Percentiles rank a stretch among this genome's conserved stretches.
Conservation (phyloP, 192 early-diverging fungal genomes). For the Mycoemilia scoparia region DNA sequence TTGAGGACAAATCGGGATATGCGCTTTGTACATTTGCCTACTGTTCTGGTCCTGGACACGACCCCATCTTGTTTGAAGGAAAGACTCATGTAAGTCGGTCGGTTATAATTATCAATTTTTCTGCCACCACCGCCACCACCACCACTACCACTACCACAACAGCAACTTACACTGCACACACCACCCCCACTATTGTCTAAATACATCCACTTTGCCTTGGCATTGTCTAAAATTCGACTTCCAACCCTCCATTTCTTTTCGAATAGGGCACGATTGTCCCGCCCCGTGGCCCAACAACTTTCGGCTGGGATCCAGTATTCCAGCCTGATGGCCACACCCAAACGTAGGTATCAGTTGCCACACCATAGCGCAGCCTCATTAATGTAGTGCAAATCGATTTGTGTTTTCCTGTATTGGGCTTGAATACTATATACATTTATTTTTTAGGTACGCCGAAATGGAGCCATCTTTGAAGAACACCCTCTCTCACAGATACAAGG, state of each 20-base stretch:
- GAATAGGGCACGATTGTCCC: constrained; percentile 68
- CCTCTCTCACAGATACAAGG: constrained; percentile 73
- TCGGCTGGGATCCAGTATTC: constrained; percentile 97
- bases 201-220: not conserved
- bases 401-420: no score
- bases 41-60: constrained; percentile 57
- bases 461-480: constrained; percentile 63
- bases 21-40: constrained; percentile 88
- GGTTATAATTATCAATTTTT: constrained; percentile 14
- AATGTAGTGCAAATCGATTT: not conserved
- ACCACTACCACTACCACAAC: not conserved
- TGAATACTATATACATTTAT: constrained; percentile 34
- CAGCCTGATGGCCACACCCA: constrained; percentile 54
- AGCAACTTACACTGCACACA: not conserved
- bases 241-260: constrained; percentile 2
- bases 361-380: no score
- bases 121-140: no score
- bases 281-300: constrained; percentile 58
- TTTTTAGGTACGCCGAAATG: constrained; percentile 93
- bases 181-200: not conserved
- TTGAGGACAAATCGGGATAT: constrained; percentile 73
- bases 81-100: no score
- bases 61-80: constrained; percentile 81
- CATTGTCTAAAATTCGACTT: no score
- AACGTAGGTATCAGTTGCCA: no score